Base-by-base conservation (phyloP, 352 stramenopile genomes). In the Phytophthora tubulina region DNA sequence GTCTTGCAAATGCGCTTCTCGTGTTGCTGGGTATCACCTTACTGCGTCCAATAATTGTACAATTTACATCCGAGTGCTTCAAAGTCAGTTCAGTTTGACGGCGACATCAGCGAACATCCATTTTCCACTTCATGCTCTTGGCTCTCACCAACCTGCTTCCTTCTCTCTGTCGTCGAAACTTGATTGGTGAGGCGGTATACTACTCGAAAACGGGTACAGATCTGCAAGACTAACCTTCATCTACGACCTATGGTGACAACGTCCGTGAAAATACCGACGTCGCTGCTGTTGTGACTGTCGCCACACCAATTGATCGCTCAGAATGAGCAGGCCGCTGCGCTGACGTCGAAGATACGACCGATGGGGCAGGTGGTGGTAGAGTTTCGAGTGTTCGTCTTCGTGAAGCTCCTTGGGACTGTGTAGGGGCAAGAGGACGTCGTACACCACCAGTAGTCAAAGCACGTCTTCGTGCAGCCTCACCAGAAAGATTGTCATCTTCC, bases 321-420 rank as follows among this genome's bases (percentile, higher is more conserved):
- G 69, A 76, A 32, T 49, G 45, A 35, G 67, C 32, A 13, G 58
- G 63, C 6, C 35, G 51, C 33, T 71, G 69, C 10, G 49, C 73
- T 39, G 76, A 80, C n/a, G 54, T 73, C 46, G 70, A 75, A 30
- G 72, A 72, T 30, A 76, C 52, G 35, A 70, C 69, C 4, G 65
- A 71, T 32, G 64, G 33, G 55, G 33, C 60, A 3, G 55, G 67
- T 39, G 55, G 66, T 52, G 53, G 51, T 15, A 58, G 17, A 30
- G 54, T 46, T 36, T 72, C 71, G 3, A 76, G 44, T 17, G 66
- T 62, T 64, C 49, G 71, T 65, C 75, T 55, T 35, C 67, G 58
- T 50, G 45, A 50, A 35, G n/a, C 36, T 14, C 15, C 50, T 57
- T 48, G 52, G 33, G 49, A 21, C 11, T 68, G 49, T 56, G 61